Evolutionary conservation across 805 yeast genomes (phyloP), one percentile per base, ranked within the genome.

Genomic region (Starmera caribaea): DNA sequence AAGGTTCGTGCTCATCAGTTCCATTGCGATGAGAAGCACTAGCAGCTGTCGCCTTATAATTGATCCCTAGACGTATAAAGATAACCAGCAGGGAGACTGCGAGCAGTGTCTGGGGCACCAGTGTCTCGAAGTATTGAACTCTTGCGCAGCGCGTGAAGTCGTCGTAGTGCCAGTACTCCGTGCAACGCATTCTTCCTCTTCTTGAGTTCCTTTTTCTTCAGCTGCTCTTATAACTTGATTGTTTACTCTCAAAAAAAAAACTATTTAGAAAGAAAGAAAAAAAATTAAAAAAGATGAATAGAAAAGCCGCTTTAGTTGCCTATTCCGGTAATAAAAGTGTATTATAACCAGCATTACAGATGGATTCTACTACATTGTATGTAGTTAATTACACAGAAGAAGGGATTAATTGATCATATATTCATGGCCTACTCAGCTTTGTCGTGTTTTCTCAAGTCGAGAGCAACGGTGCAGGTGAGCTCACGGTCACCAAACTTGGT

Each of bases 401-500:
- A 41, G n/a, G n/a, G n/a, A n/a, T n/a, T n/a, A n/a, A n/a, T n/a
- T n/a, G n/a, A 28, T 16, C 16, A 21, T 21, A 21, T 21, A 21
- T 21, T 21, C 24, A 21, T 49, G 36, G 51, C 61, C 17, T 54
- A 56, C 26, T 54, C 59, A 29, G 52, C 62, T 8, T 54, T 65
- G 41, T 55, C 51, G 29, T 45, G 43, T 11, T 38, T 42, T 46
- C 69, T 65, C 10, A 79, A 66, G 51, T 80, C 85, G 45, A 83
- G 72, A 16, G 96, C 96, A 49, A 80, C 72, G 47, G 79, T 81
- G 43, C 82, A 86, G 35, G 71, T 63, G 42, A 88, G 63, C 37
- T 67, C 68, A 58, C 84, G 74, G 38, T 82, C 95, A 44, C 75
- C 74, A 49, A 81, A 63, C 38, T 68, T 71, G 52, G 68, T 69